Conservation (phyloP, 1,284 basidiomycete species). For the Leccinum subrobustum region DNA sequence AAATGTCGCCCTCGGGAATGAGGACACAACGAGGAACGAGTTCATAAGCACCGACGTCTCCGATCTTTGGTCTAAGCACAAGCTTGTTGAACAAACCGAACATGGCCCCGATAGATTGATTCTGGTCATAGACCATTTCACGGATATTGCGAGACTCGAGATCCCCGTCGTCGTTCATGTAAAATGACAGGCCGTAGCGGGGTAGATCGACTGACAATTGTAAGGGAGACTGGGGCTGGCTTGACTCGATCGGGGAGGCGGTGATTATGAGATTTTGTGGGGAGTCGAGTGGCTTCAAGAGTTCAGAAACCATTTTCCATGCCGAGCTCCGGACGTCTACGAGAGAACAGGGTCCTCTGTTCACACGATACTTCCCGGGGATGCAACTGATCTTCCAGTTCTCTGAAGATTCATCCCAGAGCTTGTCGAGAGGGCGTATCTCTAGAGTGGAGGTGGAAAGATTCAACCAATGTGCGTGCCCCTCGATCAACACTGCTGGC, state of each 20-base stretch:
- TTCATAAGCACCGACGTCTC: neutral
- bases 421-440: conserved; percentile 34
- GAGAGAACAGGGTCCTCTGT: neutral
- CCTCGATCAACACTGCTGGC: conserved; percentile 34
- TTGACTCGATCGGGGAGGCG: conserved; percentile 2
- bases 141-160: conserved; percentile 27
- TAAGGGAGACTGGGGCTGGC: neutral
- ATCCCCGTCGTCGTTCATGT: conserved; percentile 26
- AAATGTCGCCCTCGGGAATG: conserved; percentile 10
- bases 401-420: conserved; percentile 24
- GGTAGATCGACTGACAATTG: conserved; percentile 38
- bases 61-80: neutral
- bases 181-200: conserved; percentile 40
- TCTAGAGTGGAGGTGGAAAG: conserved; percentile 32
- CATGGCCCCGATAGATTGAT: neutral
- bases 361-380: neutral
- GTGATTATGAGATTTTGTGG: conserved; percentile 30
- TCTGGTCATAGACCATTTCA: neutral
- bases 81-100: neutral
- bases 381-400: conserved; percentile 20
- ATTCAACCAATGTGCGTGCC: conserved; percentile 42
- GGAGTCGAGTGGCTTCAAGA: conserved; percentile 34
- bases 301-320: conserved; percentile 32
- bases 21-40: neutral
- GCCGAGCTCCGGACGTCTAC: neutral